These are phyloP conservation scores for Teratosphaeria zuluensis DNA, from an alignment of 2,329 filamentous ascomycete genomes.

Conservation along the genomic window DNA sequence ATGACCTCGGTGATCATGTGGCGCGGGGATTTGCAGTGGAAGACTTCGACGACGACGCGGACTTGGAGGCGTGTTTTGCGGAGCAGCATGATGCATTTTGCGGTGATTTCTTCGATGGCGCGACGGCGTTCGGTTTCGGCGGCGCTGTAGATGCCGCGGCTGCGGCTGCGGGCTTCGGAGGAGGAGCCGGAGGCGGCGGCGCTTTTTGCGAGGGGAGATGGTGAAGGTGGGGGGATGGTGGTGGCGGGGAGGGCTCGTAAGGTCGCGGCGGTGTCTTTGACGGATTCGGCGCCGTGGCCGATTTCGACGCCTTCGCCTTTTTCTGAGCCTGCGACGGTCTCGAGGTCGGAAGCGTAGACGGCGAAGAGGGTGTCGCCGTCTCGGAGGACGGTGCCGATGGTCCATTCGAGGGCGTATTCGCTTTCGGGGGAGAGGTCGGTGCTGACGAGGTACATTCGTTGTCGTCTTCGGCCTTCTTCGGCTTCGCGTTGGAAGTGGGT, in stretches of 20 bases:
- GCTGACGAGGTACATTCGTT: constrained; percentile 89
- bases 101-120: constrained; percentile 74
- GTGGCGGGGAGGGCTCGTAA: constrained; percentile 52
- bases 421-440: constrained; percentile 92
- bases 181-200: constrained; percentile 3
- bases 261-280: constrained; percentile 64
- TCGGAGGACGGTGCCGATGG: constrained; percentile 84
- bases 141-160: constrained; percentile 33
- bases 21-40: constrained; percentile 96
- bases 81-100: constrained; percentile 73
- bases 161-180: constrained; percentile 16
- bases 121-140: constrained; percentile 69
- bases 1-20: constrained; percentile 96
- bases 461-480: constrained; percentile 65
- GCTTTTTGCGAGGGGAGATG: constrained; percentile 19
- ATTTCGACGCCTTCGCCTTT: constrained; percentile 44
- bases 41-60: constrained; percentile 85
- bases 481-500: constrained; percentile 64
- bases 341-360: constrained; percentile 89
- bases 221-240: constrained; percentile 14
- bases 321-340: constrained; percentile 44
- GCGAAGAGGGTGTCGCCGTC: constrained; percentile 91
- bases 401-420: constrained; percentile 93
- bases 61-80: constrained; percentile 89
- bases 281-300: constrained; percentile 63